Evolutionary conservation across 192 early-diverging fungal species (phyloP), one percentile per base, ranked within the genome.

Genomic region (Geranomyces michiganensis): DNA sequence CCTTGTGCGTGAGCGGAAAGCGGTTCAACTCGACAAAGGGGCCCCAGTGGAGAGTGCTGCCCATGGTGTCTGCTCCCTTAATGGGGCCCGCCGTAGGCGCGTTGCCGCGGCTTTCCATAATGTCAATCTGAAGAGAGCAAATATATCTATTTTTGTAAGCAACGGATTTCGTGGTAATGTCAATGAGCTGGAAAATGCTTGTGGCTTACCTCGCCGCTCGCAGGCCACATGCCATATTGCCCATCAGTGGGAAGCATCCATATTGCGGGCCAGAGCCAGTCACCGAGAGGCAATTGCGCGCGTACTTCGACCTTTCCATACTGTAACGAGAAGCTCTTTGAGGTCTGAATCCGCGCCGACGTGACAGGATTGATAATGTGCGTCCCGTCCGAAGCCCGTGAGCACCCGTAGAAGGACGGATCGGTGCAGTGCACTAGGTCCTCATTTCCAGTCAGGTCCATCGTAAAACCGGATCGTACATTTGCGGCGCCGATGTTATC

Each of bases 41-140:
- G 7, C 89, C 89, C 89, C 89, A 90, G 41, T 90, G 89, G 10
- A 90, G 59, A 36, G 86, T 90, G 0, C 76, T 84, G 5, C 78
- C 74, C 8, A 85, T 66, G 7, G 68, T 72, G 48, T 84, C 69
- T 47, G 55, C 21, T 17, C 74, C 74, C 10, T 56, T 51, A 22
- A 14, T 9, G 1, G 65, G 30, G 68, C 73, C 74, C 22, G 58
- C 14, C 8, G 83, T 74, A 24, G 59, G 59, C 32, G 60, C 74
- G 67, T 89, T 90, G 27, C 86, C 88, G 15, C 84, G 78, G 3
- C 81, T 70, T 70, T 89, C 85, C 70, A 86, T 77, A 17, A 86
- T 48, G 74, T 86, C 85, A 43, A 86, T 86, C 65, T 41, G 10
- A 3, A 10, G 10, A 10, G 10, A 7, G 10, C 10, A 41, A 41